Percentiles rank a stretch among this genome's conserved stretches.
These are phyloP conservation scores for Syzygium aqueum DNA, from an alignment of 345 rosid species.

Conservation along the genomic window DNA sequence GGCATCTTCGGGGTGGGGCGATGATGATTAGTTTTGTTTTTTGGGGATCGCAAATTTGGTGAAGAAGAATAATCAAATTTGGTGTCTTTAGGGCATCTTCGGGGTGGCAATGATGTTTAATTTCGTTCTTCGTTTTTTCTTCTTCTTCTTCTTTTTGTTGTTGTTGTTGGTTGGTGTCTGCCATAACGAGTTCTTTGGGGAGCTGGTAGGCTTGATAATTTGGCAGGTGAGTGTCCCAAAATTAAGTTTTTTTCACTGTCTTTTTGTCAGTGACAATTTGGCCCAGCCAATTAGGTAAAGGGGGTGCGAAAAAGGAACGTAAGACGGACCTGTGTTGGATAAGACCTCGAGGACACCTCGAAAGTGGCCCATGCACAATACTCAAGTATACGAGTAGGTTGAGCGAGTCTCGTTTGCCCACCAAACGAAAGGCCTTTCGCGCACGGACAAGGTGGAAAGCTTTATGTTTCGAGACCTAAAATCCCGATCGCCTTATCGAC, in stretches of 20 bases:
- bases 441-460: background rate
- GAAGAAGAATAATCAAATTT: background rate
- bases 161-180: background rate
- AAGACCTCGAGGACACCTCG: background rate
- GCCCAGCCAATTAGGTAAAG: background rate
- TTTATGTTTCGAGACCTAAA: background rate
- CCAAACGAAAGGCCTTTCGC: background rate
- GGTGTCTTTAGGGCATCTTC: background rate
- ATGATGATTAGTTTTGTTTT: background rate
- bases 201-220: background rate
- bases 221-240: background rate
- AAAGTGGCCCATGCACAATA: too few relatives aligned
- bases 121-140: too few relatives aligned
- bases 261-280: background rate
- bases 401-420: background rate
- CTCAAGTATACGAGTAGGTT: background rate
- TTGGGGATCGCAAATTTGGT: background rate
- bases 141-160: background rate
- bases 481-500: background rate
- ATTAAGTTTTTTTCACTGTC: background rate
- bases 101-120: too few relatives aligned
- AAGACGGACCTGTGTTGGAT: background rate
- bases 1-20: background rate
- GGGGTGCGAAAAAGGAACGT: background rate
- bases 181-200: background rate